Conservation (phyloP, 768 basidiomycete genomes). For the Podaxis rugospora region DNA sequence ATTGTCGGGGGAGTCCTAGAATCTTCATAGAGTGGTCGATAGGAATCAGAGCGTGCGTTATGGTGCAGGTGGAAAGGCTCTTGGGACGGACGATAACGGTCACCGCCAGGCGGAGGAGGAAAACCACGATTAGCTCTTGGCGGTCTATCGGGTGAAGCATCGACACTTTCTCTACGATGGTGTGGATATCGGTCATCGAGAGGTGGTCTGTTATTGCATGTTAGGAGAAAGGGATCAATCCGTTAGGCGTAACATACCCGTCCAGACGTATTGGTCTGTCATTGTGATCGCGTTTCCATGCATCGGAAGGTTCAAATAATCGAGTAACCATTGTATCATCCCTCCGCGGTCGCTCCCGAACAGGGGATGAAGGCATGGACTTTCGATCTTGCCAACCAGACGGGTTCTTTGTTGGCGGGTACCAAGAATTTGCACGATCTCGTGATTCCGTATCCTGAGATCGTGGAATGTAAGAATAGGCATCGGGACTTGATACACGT, state of each 20-base stretch:
- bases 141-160: conserved; percentile 32
- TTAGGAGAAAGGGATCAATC: conserved; percentile 7
- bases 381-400: conserved; percentile 39
- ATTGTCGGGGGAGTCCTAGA: conserved; percentile 23
- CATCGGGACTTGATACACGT: conserved; percentile 51
- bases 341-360: conserved; percentile 25
- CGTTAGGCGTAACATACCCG: conserved; percentile 25
- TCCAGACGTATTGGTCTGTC: conserved; percentile 40
- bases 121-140: conserved; percentile 28
- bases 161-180: conserved; percentile 27
- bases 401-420: conserved; percentile 22
- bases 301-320: conserved; percentile 70
- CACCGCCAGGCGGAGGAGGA: conserved; percentile 24
- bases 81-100: conserved; percentile 47
- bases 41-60: conserved; percentile 38
- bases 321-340: conserved; percentile 34
- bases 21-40: conserved; percentile 43
- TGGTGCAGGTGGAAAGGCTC: conserved; percentile 33
- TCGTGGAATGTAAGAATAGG: conserved; percentile 34
- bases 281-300: conserved; percentile 59
- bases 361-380: conserved; percentile 33
- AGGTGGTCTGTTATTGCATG: conserved; percentile 14
- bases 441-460: conserved; percentile 39
- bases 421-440: conserved; percentile 43
- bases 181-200: conserved; percentile 29